phyloP scores from a whole-genome alignment of 2,329 filamentous ascomycete species.

The Dryadomyces sulphureus region DNA sequence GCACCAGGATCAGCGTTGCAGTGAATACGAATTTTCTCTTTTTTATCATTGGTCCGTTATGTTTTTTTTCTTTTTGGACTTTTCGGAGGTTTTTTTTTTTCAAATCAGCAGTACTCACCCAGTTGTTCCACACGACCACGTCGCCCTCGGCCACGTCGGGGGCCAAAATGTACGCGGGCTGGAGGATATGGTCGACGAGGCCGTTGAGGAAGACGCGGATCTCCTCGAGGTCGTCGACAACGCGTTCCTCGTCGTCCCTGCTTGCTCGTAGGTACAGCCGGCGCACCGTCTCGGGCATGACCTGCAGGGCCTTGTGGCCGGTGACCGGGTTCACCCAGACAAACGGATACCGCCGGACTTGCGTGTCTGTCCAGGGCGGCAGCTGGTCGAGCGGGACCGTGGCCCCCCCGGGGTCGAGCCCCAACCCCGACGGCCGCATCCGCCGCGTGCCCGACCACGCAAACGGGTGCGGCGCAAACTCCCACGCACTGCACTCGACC shows the following conservation, averaged over 20 bases:
- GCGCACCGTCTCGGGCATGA: slow-evolving; percentile 25
- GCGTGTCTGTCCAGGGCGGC: not conserved
- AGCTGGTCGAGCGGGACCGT: not conserved
- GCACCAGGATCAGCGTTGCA: no score
- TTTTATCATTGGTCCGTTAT: no score
- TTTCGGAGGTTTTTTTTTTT: no score
- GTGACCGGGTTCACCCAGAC: slow-evolving; percentile 28
- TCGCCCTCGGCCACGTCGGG: slow-evolving; percentile 25
- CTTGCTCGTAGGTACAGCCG: slow-evolving; percentile 22
- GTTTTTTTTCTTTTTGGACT: no score
- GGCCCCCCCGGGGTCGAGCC: not conserved
- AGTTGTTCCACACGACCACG: slow-evolving; percentile 26
- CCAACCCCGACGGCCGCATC: not conserved
- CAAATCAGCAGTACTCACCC: slow-evolving; percentile 2
- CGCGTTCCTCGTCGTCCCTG: slow-evolving; percentile 16
- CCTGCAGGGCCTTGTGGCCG: slow-evolving; percentile 24
- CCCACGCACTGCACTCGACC: not conserved
- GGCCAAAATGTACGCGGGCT: slow-evolving; percentile 25
- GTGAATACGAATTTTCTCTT: no score
- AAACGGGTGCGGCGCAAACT: slow-evolving; percentile 1
- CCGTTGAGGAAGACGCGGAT: slow-evolving; percentile 20
- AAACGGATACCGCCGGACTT: slow-evolving; percentile 25
- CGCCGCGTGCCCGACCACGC: not conserved
- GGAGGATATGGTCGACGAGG: slow-evolving; percentile 23
- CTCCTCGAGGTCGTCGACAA: slow-evolving; percentile 23